These are phyloP conservation scores for Kodamaea neixiangensis DNA, from an alignment of 805 yeast genomes.

Conservation along the genomic window DNA sequence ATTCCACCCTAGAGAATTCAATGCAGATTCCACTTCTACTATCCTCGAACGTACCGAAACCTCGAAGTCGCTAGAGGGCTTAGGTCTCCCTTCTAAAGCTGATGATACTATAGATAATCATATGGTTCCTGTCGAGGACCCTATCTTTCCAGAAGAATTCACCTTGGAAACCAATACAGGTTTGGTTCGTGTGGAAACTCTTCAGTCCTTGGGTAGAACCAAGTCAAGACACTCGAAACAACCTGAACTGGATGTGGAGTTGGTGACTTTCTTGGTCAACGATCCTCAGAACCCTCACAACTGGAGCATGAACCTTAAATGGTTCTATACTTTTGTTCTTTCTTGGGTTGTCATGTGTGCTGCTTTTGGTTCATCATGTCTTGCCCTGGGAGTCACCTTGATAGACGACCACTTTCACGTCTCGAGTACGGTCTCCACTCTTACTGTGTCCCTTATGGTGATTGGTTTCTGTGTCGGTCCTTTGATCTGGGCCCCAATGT, in stretches of 20 bases:
- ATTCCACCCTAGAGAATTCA: not conserved
- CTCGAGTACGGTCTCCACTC: constrained; percentile 72
- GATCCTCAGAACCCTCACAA: constrained; percentile 93
- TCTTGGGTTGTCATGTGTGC: constrained; percentile 80
- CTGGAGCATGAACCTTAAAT: constrained; percentile 60
- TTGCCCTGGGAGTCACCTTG: constrained; percentile 77
- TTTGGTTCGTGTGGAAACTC: constrained; percentile 74
- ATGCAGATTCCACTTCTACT: not conserved
- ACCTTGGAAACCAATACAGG: constrained; percentile 87
- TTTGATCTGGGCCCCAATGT: constrained; percentile 82
- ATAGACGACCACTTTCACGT: constrained; percentile 69
- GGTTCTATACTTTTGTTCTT: constrained; percentile 67
- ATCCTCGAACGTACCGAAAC: constrained; percentile 59
- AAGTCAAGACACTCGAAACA: constrained; percentile 20
- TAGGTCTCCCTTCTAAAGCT: constrained; percentile 55
- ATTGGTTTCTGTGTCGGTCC: constrained; percentile 88
- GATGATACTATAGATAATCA: constrained; percentile 55
- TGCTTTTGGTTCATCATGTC: constrained; percentile 91
- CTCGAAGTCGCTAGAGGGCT: constrained; percentile 60
- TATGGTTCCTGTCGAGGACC: constrained; percentile 49
- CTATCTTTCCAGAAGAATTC: constrained; percentile 91
- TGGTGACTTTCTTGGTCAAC: constrained; percentile 74
- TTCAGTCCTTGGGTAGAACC: constrained; percentile 64
- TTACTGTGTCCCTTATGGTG: constrained; percentile 85
- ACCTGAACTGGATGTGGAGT: constrained; percentile 69